phyloP scores from a whole-genome alignment of 2,329 filamentous ascomycete genomes.

The Gnomoniopsis smithogilvyi region DNA sequence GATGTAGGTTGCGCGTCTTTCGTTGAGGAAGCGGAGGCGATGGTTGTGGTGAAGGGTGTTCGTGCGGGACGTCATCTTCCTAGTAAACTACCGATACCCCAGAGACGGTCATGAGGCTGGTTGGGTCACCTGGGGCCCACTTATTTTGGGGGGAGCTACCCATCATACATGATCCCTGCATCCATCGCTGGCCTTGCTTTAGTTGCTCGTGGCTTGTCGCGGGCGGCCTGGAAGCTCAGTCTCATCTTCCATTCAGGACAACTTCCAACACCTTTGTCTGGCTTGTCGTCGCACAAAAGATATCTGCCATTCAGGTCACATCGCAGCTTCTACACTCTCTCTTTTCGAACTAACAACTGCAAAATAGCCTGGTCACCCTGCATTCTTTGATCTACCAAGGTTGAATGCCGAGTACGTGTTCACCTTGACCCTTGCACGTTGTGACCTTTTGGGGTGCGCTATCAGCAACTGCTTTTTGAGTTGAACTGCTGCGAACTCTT shows the following conservation, averaged over 20 bases:
- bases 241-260: background rate
- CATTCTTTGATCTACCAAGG: background rate
- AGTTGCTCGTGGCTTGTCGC: background rate
- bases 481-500: conserved; percentile 8
- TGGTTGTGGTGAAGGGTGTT: background rate
- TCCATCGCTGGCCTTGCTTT: too few species aligned
- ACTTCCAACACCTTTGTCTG: background rate
- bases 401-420: conserved; percentile 16
- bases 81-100: too few species aligned
- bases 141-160: background rate
- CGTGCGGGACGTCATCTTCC: background rate
- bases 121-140: background rate
- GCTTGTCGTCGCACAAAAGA: background rate
- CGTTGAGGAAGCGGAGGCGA: background rate
- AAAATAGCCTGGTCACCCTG: background rate
- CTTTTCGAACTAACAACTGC: background rate
- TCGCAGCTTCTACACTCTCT: background rate
- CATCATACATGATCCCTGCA: background rate
- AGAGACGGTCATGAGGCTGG: background rate
- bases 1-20: background rate
- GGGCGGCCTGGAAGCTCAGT: background rate
- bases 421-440: background rate
- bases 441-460: conserved; percentile 1
- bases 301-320: background rate
- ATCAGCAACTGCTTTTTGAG: background rate